Conservation (phyloP, 2,329 filamentous ascomycete species). For the Aureobasidium leucospermi region DNA sequence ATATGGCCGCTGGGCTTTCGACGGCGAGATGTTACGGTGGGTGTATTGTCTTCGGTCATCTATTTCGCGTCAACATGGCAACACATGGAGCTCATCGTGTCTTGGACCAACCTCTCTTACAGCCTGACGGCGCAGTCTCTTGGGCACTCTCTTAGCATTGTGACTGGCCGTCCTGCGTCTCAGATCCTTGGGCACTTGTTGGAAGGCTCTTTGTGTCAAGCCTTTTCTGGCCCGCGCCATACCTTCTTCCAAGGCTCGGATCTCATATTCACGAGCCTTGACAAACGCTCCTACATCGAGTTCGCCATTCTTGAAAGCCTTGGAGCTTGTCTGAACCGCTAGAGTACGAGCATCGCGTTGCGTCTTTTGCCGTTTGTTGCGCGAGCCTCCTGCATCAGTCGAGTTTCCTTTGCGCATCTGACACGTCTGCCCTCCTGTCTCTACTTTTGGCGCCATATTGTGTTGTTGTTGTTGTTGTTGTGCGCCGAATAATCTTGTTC, state of each 20-base stretch:
- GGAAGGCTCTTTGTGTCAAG: constrained; percentile 69
- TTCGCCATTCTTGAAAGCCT: constrained; percentile 62
- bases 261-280: constrained; percentile 80
- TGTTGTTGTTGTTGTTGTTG: neutral
- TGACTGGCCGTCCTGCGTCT: constrained; percentile 86
- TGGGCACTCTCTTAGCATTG: constrained; percentile 85
- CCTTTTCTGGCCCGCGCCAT: constrained; percentile 66
- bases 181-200: constrained; percentile 78
- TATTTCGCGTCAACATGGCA: constrained; percentile 33
- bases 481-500: neutral
- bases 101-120: constrained; percentile 46
- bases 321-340: constrained; percentile 38
- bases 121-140: constrained; percentile 63
- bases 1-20: constrained; percentile 49
- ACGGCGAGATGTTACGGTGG: constrained; percentile 60
- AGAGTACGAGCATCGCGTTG: constrained; percentile 39
- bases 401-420: constrained; percentile 8
- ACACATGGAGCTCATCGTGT: neutral
- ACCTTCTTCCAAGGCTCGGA: constrained; percentile 72
- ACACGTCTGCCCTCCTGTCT: neutral
- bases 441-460: neutral
- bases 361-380: constrained; percentile 14
- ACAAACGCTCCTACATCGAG: constrained; percentile 81
- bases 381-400: neutral
- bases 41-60: constrained; percentile 88